Conservation (phyloP, 345 rosid species). For the Dipteronia dyeriana region DNA sequence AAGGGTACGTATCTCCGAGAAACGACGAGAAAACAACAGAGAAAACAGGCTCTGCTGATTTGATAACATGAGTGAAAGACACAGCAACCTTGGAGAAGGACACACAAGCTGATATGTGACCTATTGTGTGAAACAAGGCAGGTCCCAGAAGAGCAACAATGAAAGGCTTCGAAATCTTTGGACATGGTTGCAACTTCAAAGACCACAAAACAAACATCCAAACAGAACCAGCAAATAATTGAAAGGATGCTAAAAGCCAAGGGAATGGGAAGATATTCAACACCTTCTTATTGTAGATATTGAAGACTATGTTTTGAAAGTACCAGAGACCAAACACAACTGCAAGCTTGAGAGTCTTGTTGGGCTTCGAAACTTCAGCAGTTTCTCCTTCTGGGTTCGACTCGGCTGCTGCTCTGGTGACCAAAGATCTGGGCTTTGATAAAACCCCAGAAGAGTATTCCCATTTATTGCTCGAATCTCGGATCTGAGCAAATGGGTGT, state of each 20-base stretch:
- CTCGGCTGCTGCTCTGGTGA: constrained; percentile 48
- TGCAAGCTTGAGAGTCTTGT: constrained; percentile 65
- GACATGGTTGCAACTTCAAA: constrained; percentile 75
- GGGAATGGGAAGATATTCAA: constrained; percentile 88
- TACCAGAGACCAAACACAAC: constrained; percentile 88
- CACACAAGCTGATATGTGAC: constrained; percentile 96
- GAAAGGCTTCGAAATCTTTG: constrained; percentile 81
- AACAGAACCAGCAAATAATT: constrained; percentile 83
- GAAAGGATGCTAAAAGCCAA: constrained; percentile 96
- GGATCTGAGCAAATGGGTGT: constrained; percentile 49
- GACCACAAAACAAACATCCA: constrained; percentile 94
- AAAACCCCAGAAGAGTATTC: constrained; percentile 30
- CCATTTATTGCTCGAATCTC: constrained; percentile 24
- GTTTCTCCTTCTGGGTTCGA: constrained; percentile 47
- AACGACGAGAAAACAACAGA: constrained; percentile 88
- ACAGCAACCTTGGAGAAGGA: constrained; percentile 98
- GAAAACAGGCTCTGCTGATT: constrained; percentile 97
- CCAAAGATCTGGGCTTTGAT: constrained; percentile 38
- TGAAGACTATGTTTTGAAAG: constrained; percentile 89
- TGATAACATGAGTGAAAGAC: constrained; percentile 96
- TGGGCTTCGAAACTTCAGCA: constrained; percentile 30
- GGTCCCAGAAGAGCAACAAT: constrained; percentile 91
- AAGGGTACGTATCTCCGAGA: constrained; percentile 82
- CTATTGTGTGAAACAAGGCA: constrained; percentile 91
- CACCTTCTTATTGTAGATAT: constrained; percentile 89